Evolutionary conservation across 2,329 filamentous ascomycete genomes (phyloP), one percentile per base, ranked within the genome.

Genomic region (Cladosporium sp.): DNA sequence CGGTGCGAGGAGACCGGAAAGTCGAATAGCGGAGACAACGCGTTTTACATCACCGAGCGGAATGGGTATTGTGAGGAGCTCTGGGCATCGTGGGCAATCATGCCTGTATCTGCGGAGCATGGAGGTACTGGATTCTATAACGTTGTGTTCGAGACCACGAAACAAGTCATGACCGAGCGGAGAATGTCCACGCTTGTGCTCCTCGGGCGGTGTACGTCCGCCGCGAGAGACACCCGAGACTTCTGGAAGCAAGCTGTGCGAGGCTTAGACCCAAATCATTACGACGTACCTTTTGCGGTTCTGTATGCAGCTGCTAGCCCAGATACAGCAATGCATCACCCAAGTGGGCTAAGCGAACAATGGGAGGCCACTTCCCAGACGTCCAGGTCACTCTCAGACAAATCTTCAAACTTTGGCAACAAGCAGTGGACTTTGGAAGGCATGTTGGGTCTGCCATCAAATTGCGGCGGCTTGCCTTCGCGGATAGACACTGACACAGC

Each of bases 91-190:
- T 92, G 87, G 87, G 86, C 83, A 1, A 83, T 92, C 37, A 84
- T 92, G 15, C 88, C 88, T 0, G 75, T 92, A 54, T 79, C 92
- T 1, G 88, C 87, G 3, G 76, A 78, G 32, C 84, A 90, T 53
- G 88, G 88, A 2, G 80, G 80, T 9, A 85, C 91, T 7, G 88
- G 86, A 2, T 68, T 92, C 0, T 91, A 89, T 64, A 91, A 91
- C 61, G 86, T 87, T 2, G 80, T 84, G 0, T 91, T 91, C 57
- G 88, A 93, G 57, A 89, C 89, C 61, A 93, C 88, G 1, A 73
- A 86, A 18, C 79, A 87, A 18, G 88, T 88, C 61, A 82, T 93
- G 53, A 87, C 85, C 3, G 88, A 92, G 68, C 74, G 88, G 49
- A 78, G 88, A 42, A 91, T 92, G 87, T 74, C 89, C 19, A 89